These are phyloP conservation scores for Huntiella omanensis DNA, from an alignment of 2,329 filamentous ascomycete species.

Conservation along the genomic window DNA sequence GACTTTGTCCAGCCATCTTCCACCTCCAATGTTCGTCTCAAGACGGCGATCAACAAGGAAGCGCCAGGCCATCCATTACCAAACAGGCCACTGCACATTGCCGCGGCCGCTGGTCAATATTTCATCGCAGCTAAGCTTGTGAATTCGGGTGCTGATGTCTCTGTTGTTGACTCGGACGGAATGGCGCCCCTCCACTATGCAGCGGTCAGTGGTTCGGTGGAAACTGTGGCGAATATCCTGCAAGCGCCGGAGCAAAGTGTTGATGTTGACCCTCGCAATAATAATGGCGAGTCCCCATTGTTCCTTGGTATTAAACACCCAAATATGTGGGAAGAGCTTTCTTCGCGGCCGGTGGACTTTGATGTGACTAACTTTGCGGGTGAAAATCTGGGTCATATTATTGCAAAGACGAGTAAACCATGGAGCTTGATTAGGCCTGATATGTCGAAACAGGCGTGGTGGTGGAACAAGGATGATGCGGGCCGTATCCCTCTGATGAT, in stretches of 20 bases:
- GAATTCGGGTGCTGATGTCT: not conserved
- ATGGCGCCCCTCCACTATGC: not conserved
- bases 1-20: not conserved
- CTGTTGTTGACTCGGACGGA: slow-evolving; percentile 1
- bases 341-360: not conserved
- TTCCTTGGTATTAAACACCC: not conserved
- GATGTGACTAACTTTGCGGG: not conserved
- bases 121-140: not conserved
- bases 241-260: not conserved
- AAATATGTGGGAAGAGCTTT: not conserved
- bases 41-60: not conserved
- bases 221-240: not conserved
- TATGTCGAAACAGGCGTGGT: not conserved
- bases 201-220: not conserved
- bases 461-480: not conserved
- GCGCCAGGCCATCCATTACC: not conserved
- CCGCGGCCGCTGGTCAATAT: not conserved
- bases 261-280: not conserved
- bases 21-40: not conserved
- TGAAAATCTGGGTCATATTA: not conserved
- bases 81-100: slow-evolving; percentile 3
- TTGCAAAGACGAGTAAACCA: not conserved
- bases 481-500: not conserved
- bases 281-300: slow-evolving; percentile 2
- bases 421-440: not conserved